Conservation (phyloP, 1,284 basidiomycete genomes). For the Ceratobasidium sp. region DNA sequence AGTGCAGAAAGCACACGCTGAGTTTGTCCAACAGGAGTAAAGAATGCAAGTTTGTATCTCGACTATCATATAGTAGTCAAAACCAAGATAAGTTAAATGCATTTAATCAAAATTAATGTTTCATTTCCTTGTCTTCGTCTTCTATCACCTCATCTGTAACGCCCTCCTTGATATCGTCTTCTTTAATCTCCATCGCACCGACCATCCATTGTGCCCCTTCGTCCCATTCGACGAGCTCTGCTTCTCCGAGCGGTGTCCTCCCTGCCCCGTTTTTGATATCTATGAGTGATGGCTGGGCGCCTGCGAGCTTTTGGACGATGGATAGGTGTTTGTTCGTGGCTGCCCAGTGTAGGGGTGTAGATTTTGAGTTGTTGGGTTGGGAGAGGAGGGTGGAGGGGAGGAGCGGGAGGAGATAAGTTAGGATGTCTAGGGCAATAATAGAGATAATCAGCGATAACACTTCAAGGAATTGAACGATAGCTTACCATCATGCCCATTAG, state of each 20-base stretch:
- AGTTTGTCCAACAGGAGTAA: conserved; percentile 38
- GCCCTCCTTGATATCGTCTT: conserved; percentile 32
- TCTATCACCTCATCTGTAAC: conserved; percentile 38
- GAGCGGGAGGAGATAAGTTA: conserved; percentile 70
- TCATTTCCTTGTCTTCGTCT: conserved; percentile 47
- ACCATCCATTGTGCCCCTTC: conserved; percentile 81
- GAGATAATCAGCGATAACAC: neutral
- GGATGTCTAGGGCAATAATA: conserved; percentile 59
- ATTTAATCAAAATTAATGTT: conserved; percentile 14
- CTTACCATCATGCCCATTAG: conserved; percentile 84
- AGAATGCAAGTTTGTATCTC: conserved; percentile 41
- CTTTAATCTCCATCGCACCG: conserved; percentile 70
- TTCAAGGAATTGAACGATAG: conserved; percentile 41
- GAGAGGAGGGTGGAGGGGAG: conserved; percentile 64
- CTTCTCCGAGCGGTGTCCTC: conserved; percentile 72
- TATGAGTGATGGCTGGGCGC: conserved; percentile 68
- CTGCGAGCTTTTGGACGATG: conserved; percentile 60
- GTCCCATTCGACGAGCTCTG: conserved; percentile 75
- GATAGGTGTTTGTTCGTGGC: conserved; percentile 77
- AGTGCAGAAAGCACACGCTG: conserved; percentile 35
- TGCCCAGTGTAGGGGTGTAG: conserved; percentile 88
- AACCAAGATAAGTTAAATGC: conserved; percentile 8
- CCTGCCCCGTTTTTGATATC: conserved; percentile 74
- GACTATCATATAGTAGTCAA: conserved; percentile 3
- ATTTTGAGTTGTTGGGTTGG: conserved; percentile 68